Percentiles rank a stretch among this genome's conserved stretches.
Conservation (phyloP, 257 asterid genomes). For the Solanum etuberosum region DNA sequence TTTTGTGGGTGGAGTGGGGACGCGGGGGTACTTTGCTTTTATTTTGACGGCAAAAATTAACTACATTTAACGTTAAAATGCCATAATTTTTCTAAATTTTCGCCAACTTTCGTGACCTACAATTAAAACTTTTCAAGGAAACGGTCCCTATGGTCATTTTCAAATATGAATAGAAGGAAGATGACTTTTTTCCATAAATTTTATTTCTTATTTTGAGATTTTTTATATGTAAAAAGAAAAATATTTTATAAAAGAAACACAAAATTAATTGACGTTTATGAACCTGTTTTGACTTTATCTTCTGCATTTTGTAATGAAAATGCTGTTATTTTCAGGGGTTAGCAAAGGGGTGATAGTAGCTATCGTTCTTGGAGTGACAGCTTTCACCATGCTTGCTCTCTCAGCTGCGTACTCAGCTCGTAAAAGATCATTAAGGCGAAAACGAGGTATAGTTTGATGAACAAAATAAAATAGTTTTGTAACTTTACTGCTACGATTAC, state of each 20-base stretch:
- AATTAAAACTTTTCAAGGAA: not conserved
- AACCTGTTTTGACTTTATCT: not conserved
- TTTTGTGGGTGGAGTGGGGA: not conserved
- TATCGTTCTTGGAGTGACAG: conserved; percentile 37
- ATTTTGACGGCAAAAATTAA: not conserved
- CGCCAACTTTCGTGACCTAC: not conserved
- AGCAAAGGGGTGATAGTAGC: conserved; percentile 43
- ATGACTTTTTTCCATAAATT: not conserved
- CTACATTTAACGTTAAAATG: not conserved
- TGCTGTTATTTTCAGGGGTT: conserved; percentile 18
- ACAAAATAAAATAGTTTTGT: not conserved
- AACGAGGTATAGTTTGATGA: conserved; percentile 40
- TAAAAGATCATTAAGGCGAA: conserved; percentile 28
- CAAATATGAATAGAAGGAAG: not conserved
- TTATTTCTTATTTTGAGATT: not conserved
- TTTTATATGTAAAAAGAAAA: not conserved
- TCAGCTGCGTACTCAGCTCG: conserved; percentile 36
- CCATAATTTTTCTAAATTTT: not conserved
- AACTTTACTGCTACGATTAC: not conserved
- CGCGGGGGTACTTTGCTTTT: not conserved
- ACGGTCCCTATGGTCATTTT: not conserved
- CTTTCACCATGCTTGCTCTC: conserved; percentile 51
- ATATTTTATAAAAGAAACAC: not conserved
- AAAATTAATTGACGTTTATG: not conserved
- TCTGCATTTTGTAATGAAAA: not conserved